phyloP scores from a whole-genome alignment of 495 filamentous ascomycete species.

The Lindgomyces ingoldianus region DNA sequence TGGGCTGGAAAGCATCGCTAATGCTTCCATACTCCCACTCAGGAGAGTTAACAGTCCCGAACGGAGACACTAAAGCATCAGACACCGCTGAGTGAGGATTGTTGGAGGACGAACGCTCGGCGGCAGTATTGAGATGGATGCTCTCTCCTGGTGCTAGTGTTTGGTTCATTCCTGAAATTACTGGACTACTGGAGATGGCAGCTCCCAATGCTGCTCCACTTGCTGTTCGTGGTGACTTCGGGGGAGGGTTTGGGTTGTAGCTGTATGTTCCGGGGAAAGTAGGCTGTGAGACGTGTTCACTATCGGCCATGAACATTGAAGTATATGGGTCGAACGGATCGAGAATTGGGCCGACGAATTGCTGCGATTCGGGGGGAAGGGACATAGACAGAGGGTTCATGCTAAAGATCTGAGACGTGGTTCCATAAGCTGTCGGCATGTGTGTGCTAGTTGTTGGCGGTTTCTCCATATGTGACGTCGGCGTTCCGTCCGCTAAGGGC shows the following conservation, averaged over 20 bases:
- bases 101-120: background rate
- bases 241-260: slow-evolving; percentile 41
- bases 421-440: slow-evolving; percentile 11
- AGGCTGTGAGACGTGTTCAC: slow-evolving; percentile 39
- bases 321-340: slow-evolving; percentile 49
- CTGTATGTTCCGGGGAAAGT: slow-evolving; percentile 41
- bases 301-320: slow-evolving; percentile 50
- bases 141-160: slow-evolving; percentile 7
- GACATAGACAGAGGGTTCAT: slow-evolving; percentile 48
- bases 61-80: background rate
- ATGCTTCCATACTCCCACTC: background rate
- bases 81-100: background rate
- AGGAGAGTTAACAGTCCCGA: background rate
- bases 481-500: slow-evolving; percentile 11
- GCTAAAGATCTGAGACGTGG: slow-evolving; percentile 22
- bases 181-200: background rate
- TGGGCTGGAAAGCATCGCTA: background rate
- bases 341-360: slow-evolving; percentile 50
- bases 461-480: slow-evolving; percentile 18
- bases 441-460: slow-evolving; percentile 20
- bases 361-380: slow-evolving; percentile 54
- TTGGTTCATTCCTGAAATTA: slow-evolving; percentile 13
- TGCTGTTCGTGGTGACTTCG: slow-evolving; percentile 11
- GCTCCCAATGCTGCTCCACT: background rate
- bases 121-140: background rate